Percentiles rank a stretch among this genome's conserved stretches.
Evolutionary conservation across 2,329 filamentous ascomycete genomes (phyloP).

Genomic region (Aspergillus spinulosporus): DNA sequence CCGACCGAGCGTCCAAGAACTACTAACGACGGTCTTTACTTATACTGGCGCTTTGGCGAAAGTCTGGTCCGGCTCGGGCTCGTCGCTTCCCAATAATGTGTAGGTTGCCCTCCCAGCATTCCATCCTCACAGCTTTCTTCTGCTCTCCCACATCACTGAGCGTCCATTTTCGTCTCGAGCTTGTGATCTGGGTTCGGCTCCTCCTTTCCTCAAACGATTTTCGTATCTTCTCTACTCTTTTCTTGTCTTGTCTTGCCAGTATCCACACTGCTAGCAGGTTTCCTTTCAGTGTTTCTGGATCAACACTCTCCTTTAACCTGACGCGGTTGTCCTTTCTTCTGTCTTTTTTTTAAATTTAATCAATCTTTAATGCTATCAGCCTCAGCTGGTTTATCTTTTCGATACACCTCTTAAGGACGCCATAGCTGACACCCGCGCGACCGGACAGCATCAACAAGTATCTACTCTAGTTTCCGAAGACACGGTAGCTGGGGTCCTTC

Average conservation of each 20-base stretch:
- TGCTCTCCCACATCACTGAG: not conserved
- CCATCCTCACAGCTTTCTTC: constrained; percentile 1
- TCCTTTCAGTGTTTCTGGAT: constrained; percentile 10
- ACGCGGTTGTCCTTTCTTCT: constrained; percentile 3
- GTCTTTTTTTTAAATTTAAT: not conserved
- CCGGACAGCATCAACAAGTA: constrained; percentile 28
- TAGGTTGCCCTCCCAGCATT: constrained; percentile 21
- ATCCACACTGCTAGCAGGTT: constrained; percentile 12
- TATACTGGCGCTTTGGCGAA: not conserved
- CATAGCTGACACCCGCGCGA: constrained; percentile 17
- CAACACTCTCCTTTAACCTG: constrained; percentile 7
- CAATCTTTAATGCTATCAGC: not conserved
- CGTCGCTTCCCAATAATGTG: constrained; percentile 22
- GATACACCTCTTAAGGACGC: not conserved
- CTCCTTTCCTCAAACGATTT: constrained; percentile 6
- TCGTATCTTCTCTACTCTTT: constrained; percentile 1
- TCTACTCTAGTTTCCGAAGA: constrained; percentile 33
- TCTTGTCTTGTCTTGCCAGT: not conserved
- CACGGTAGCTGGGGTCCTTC: constrained; percentile 29
- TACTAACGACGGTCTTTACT: not conserved
- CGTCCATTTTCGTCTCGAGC: not conserved
- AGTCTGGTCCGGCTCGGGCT: constrained; percentile 5
- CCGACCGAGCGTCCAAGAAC: not conserved
- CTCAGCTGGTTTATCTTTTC: not conserved
- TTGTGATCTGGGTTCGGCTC: constrained; percentile 8